phyloP scores from a whole-genome alignment of 805 yeast genomes.

The Candida xyloterini region DNA sequence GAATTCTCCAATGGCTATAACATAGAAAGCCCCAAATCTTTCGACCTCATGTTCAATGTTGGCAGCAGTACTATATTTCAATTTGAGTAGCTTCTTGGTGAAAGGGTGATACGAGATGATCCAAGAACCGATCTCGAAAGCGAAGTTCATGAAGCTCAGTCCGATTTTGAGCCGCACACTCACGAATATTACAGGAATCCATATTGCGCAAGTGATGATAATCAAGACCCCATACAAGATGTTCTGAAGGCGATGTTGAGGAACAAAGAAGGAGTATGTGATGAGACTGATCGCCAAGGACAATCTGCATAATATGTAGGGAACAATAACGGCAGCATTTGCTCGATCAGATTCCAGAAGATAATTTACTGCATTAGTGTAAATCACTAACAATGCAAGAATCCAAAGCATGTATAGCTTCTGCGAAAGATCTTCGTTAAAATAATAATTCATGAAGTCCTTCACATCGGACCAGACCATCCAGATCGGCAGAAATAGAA shows the following conservation, averaged over 20 bases:
- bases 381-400: slow-evolving; percentile 45
- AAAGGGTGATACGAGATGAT: slow-evolving; percentile 44
- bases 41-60: slow-evolving; percentile 69
- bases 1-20: slow-evolving; percentile 66
- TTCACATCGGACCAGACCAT: slow-evolving; percentile 63
- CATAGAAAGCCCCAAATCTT: slow-evolving; percentile 52
- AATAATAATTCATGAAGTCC: slow-evolving; percentile 62
- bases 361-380: slow-evolving; percentile 44
- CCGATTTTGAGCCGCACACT: slow-evolving; percentile 45
- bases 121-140: slow-evolving; percentile 41
- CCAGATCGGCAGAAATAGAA: slow-evolving; percentile 59
- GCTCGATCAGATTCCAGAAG: slow-evolving; percentile 34
- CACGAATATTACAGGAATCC: slow-evolving; percentile 54
- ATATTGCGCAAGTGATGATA: slow-evolving; percentile 37
- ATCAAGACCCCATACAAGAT: slow-evolving; percentile 37
- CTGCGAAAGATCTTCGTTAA: slow-evolving; percentile 57
- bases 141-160: slow-evolving; percentile 38
- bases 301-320: slow-evolving; percentile 47
- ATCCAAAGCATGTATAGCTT: slow-evolving; percentile 52
- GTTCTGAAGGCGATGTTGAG: slow-evolving; percentile 51
- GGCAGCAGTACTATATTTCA: slow-evolving; percentile 54
- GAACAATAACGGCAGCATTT: slow-evolving; percentile 44
- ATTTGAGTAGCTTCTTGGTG: slow-evolving; percentile 40
- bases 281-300: slow-evolving; percentile 35
- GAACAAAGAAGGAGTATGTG: slow-evolving; percentile 44